phyloP scores from a whole-genome alignment of 2,329 filamentous ascomycete species.

The Bipolaris bicolor region DNA sequence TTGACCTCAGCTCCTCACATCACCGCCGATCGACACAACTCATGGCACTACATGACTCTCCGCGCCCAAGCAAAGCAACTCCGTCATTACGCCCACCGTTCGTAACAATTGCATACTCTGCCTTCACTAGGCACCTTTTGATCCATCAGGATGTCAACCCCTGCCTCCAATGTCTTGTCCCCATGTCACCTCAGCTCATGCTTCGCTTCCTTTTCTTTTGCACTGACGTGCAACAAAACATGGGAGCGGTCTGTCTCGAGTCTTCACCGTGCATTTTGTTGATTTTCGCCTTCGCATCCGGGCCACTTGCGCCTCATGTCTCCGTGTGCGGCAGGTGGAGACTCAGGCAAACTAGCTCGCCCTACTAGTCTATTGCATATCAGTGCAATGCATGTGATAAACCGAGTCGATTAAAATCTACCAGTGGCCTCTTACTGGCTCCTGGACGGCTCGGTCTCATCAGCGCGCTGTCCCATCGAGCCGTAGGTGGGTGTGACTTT shows the following conservation, averaged over 20 bases:
- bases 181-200: background rate
- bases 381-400: background rate
- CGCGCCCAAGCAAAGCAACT: background rate
- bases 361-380: background rate
- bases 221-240: background rate
- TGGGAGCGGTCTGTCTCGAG: background rate
- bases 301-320: background rate
- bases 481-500: background rate
- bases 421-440: constrained; percentile 4
- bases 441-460: constrained; percentile 2
- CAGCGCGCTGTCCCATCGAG: background rate
- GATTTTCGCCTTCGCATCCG: background rate
- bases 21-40: constrained; percentile 2
- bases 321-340: background rate
- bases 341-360: background rate
- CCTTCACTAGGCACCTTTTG: background rate
- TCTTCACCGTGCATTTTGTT: background rate
- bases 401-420: background rate
- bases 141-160: too few relatives aligned
- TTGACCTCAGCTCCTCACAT: constrained; percentile 1
- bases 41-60: background rate
- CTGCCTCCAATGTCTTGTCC: too few relatives aligned
- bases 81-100: background rate
- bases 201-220: background rate
- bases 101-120: background rate